Conservation (phyloP, 192 early-diverging fungal genomes). For the Backusella morwellensis region DNA sequence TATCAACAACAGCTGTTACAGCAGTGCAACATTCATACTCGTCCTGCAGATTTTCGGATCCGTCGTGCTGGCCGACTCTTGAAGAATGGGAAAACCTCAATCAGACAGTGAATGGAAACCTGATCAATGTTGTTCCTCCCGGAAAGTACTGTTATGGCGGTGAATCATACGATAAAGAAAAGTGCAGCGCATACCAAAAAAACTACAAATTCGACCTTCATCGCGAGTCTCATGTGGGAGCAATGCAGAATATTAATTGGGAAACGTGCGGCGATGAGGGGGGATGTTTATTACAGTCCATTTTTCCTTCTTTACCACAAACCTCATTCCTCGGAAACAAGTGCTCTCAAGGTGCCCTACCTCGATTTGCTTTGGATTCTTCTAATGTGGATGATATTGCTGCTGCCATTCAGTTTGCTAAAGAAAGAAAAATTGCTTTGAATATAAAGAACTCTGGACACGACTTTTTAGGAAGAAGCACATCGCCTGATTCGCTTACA, state of each 20-base stretch:
- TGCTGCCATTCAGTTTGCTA: conserved; percentile 33
- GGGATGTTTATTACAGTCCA: conserved; percentile 2
- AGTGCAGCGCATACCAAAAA: conserved; percentile 18
- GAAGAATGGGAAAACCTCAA: conserved; percentile 29
- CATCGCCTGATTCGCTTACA: conserved; percentile 39
- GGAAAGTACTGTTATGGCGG: conserved; percentile 29
- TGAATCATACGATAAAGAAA: conserved; percentile 22
- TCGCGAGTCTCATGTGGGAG: neutral
- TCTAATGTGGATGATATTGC: conserved; percentile 29
- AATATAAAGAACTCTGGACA: conserved; percentile 60
- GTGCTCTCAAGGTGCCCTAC: conserved; percentile 35
- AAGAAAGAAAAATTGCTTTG: conserved; percentile 42
- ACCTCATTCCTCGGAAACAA: neutral
- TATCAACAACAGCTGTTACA: neutral
- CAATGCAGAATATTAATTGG: conserved; percentile 29
- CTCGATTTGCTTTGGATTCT: conserved; percentile 35
- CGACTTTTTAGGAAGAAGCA: conserved; percentile 45
- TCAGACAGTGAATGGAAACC: conserved; percentile 7
- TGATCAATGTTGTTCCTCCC: conserved; percentile 30
- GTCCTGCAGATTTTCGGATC: neutral
- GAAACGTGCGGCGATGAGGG: conserved; percentile 22
- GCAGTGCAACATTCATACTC: neutral
- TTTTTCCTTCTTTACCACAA: neutral
- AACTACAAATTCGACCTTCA: neutral
- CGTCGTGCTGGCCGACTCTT: conserved; percentile 30